Evolutionary conservation across 495 filamentous ascomycete species (phyloP), one percentile per base, ranked within the genome.

Genomic region (Penicillium taxi): DNA sequence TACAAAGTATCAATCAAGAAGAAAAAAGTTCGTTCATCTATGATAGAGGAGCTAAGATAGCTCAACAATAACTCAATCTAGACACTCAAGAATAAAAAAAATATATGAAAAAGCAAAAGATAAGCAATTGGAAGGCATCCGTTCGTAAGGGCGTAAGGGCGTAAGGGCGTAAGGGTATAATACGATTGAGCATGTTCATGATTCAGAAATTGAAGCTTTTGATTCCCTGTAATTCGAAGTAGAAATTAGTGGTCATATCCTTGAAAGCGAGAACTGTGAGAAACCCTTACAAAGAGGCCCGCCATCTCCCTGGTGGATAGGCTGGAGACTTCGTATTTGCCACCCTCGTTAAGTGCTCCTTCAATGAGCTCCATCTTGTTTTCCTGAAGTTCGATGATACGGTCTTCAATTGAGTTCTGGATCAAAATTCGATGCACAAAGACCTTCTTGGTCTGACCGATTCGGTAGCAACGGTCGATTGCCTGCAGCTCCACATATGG

Each of bases 401-500:
- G 79, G 51, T 96, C 90, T 55, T 96, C 90, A 5, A 96, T 84
- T 0, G 90, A 95, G 1, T 72, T 70, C 39, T 77, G 44, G 17
- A 94, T 74, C 4, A 95, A 58, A 15, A 96, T 69, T 3, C 84
- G 81, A 56, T 96, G 85, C 6, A 96, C 80, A 36, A 76, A 70
- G 4, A 96, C 90, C 9, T 74, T 61, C 0, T 71, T 69, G 43
- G 67, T 67, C 67, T 96, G 90, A 9, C 88, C 89, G 38, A 96
- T 86, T 3, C 90, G 82, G 55, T 96, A 84, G 3, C 90, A 86
- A 24, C 90, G 85, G 58, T 95, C 91, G 37, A 96, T 81, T 1
- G 90, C 90, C 57, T 96, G 90, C 48, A 89, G 85, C 62, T 96
- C 90, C 17, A 94, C 82, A 53, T 82, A 95, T 0, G 90, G 88